Base-by-base conservation (phyloP, 2,329 filamentous ascomycete species). In the Orbilia oligospora region DNA sequence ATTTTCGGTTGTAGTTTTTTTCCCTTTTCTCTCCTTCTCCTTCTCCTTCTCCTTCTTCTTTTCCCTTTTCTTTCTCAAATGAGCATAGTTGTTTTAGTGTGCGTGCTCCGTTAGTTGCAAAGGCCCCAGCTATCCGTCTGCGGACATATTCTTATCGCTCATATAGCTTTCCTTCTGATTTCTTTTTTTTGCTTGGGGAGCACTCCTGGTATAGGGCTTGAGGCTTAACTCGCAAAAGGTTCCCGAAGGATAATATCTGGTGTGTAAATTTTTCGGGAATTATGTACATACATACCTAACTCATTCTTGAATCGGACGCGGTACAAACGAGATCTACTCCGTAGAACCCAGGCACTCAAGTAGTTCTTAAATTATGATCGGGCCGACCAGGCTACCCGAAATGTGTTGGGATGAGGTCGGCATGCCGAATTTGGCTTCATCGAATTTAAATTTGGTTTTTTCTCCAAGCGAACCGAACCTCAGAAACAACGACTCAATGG, bases 401-500 rank as follows among this genome's bases (percentile, higher is more conserved):
- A 69, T 69, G 66, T 69, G 66, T 69, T 69, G 66, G 12, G 51
- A 55, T 69, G 51, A 53, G 65, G 51, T 58, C 55, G 36, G 61
- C 61, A 49, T 33, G 20, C 61, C 61, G 66, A 70, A 18, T 66
- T 76, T 46, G 63, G 27, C 63, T 49, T 51, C 27, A 46, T 14
- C 44, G 20, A 48, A 48, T 64, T 46, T 56, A 30, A 6, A 6
- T 3, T 41, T 58, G 56, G 9, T 76, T 55, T 69, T 58, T 71
- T 46, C 38, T 46, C 22, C 36, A 30, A 55, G 27, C 22, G 27
- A 49, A 56, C 63, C 41, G n/a, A n/a, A n/a, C 70, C 55, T 24
- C 12, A 75, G 30, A 48, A 70, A 58, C 66, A 33, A 71, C 73
- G 51, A 66, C 41, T 64, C 48, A 30, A 71, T 77, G 61, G 48